Evolutionary conservation across 108 stramenopile genomes (phyloP).

Genomic region (Cyclotella choctawhatcheeana): DNA sequence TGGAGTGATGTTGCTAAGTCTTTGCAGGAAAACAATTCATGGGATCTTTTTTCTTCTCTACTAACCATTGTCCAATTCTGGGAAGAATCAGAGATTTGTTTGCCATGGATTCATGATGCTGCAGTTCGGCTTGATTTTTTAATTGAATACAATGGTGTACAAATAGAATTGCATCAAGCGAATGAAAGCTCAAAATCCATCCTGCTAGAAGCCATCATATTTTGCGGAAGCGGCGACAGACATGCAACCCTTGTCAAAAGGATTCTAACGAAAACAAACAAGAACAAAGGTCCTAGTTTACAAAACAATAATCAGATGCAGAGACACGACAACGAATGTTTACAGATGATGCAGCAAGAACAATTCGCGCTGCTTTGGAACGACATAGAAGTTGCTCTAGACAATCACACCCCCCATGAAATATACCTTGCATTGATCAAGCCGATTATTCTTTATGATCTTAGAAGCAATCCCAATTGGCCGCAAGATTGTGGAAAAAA

Average conservation of each 20-base stretch:
- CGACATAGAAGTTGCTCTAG: conserved; percentile 13
- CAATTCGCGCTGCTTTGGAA: conserved; percentile 26
- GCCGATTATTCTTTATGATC: conserved; percentile 25
- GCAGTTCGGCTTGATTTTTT: conserved; percentile 20
- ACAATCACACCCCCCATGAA: background rate
- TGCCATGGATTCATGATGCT: conserved; percentile 33
- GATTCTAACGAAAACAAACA: conserved; percentile 24
- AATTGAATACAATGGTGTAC: background rate
- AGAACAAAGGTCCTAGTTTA: background rate
- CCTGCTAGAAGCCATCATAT: conserved; percentile 27
- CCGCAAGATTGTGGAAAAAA: conserved; percentile 10
- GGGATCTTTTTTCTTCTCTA: conserved; percentile 28
- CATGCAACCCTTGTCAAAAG: conserved; percentile 43
- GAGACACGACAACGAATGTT: background rate
- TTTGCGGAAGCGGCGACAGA: conserved; percentile 43
- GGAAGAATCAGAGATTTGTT: conserved; percentile 26
- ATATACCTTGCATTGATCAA: conserved; percentile 19
- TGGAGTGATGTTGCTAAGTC: conserved; percentile 35
- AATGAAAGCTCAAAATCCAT: conserved; percentile 1
- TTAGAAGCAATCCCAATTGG: conserved; percentile 15
- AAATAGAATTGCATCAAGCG: background rate
- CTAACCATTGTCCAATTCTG: conserved; percentile 39
- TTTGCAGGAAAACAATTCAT: conserved; percentile 19
- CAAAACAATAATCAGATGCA: background rate
- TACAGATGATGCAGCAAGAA: background rate